Conservation (phyloP, 2,329 filamentous ascomycete species). For the Diplodia sapinea region DNA sequence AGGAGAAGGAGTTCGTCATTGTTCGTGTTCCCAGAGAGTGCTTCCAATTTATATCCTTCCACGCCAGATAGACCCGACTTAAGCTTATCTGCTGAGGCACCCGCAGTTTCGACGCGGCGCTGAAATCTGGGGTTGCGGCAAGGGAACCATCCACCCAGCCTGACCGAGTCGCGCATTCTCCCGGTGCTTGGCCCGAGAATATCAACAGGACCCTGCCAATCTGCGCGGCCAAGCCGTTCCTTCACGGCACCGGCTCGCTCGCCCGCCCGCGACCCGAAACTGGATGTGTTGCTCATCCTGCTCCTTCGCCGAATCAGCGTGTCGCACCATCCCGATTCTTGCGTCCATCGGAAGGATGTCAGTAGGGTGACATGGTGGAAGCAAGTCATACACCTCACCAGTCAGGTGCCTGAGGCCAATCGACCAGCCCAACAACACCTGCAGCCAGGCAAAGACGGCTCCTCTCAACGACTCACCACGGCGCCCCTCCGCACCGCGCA, state of each 20-base stretch:
- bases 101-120: conserved; percentile 11
- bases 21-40: conserved; percentile 1
- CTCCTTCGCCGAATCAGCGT: conserved; percentile 17
- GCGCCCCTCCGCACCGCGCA: conserved; percentile 5
- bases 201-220: conserved; percentile 8
- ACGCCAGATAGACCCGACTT: not conserved
- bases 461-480: conserved; percentile 8
- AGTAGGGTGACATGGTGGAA: conserved; percentile 25
- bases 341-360: conserved; percentile 23
- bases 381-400: conserved; percentile 26
- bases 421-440: conserved; percentile 18
- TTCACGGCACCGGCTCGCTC: not conserved
- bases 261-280: not conserved
- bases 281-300: not conserved
- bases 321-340: conserved; percentile 22
- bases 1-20: not conserved
- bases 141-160: conserved; percentile 10
- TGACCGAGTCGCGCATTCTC: conserved; percentile 8
- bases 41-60: conserved; percentile 17
- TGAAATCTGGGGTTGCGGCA: conserved; percentile 21
- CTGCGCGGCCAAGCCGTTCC: conserved; percentile 9
- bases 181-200: conserved; percentile 3
- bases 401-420: conserved; percentile 25
- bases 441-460: conserved; percentile 14
- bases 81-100: conserved; percentile 27